Evolutionary conservation across 208 protist species (phyloP).

Genomic region (Crithidia acanthocephali): DNA sequence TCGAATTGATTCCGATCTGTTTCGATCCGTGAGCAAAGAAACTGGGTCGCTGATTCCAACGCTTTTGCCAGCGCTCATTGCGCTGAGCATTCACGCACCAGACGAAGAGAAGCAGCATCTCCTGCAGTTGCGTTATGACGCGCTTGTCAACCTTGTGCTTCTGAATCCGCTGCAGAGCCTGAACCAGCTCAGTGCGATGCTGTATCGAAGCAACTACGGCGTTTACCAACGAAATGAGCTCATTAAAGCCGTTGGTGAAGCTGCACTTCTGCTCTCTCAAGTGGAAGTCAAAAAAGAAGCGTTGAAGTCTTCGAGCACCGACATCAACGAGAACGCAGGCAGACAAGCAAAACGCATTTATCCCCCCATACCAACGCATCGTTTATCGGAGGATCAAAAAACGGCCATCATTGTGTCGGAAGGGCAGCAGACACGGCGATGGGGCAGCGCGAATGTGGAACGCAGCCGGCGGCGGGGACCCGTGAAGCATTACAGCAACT

Average conservation of each 20-base stretch:
- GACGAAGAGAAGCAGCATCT: constrained; percentile 52
- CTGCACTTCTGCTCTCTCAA: constrained; percentile 51
- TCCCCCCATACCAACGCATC: constrained; percentile 59
- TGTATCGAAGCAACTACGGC: constrained; percentile 68
- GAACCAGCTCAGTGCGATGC: constrained; percentile 47
- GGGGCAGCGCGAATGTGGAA: constrained; percentile 56
- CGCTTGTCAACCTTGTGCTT: constrained; percentile 59
- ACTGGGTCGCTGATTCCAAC: constrained; percentile 46
- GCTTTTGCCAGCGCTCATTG: constrained; percentile 59
- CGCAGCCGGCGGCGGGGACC: constrained; percentile 18
- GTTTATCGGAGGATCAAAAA: constrained; percentile 7
- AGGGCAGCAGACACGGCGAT: constrained; percentile 64
- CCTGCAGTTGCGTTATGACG: constrained; percentile 38
- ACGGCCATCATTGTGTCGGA: constrained; percentile 49
- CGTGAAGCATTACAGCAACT: constrained; percentile 39
- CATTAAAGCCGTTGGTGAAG: constrained; percentile 62
- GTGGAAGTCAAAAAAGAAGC: constrained; percentile 22
- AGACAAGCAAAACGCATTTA: constrained; percentile 52
- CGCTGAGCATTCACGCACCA: constrained; percentile 65
- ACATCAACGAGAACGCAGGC: background rate
- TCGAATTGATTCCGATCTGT: constrained; percentile 30
- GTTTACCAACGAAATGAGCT: constrained; percentile 73
- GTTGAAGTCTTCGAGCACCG: background rate
- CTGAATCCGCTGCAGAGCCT: constrained; percentile 53
- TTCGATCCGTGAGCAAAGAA: constrained; percentile 34